Conservation (phyloP, 2,329 filamentous ascomycete genomes). For the Penicillium sp. region DNA sequence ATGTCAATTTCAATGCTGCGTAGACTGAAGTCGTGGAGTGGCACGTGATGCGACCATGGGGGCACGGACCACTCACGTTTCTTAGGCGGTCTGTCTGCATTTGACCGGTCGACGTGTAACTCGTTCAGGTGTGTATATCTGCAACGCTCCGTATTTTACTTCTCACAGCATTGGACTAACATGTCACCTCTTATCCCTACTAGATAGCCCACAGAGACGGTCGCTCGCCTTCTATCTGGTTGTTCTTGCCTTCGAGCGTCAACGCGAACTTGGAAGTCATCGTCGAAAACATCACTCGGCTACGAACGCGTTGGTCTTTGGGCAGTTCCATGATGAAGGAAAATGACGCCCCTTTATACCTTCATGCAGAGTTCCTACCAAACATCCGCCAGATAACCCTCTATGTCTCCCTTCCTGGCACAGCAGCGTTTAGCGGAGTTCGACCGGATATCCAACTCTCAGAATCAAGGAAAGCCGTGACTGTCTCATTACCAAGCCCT, state of each 20-base stretch:
- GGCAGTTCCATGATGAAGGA: constrained; percentile 5
- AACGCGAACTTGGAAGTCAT: not conserved
- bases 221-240: not conserved
- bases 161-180: not conserved
- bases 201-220: not conserved
- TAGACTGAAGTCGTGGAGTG: too few relatives aligned
- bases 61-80: too few relatives aligned
- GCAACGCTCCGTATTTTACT: not conserved
- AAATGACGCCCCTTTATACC: constrained; percentile 28
- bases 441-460: constrained; percentile 31
- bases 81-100: constrained; percentile 15
- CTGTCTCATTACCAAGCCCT: constrained; percentile 35
- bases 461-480: constrained; percentile 35
- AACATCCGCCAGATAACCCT: constrained; percentile 60
- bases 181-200: not conserved
- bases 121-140: not conserved
- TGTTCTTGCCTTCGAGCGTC: not conserved
- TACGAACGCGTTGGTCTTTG: not conserved
- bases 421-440: constrained; percentile 7
- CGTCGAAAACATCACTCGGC: not conserved
- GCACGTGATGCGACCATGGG: constrained; percentile 1
- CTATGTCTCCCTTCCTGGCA: constrained; percentile 48
- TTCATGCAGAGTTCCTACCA: constrained; percentile 59
- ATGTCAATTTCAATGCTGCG: too few relatives aligned
- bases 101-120: not conserved